phyloP scores from a whole-genome alignment of 1,284 basidiomycete species.

The Rhodofomes roseus region DNA sequence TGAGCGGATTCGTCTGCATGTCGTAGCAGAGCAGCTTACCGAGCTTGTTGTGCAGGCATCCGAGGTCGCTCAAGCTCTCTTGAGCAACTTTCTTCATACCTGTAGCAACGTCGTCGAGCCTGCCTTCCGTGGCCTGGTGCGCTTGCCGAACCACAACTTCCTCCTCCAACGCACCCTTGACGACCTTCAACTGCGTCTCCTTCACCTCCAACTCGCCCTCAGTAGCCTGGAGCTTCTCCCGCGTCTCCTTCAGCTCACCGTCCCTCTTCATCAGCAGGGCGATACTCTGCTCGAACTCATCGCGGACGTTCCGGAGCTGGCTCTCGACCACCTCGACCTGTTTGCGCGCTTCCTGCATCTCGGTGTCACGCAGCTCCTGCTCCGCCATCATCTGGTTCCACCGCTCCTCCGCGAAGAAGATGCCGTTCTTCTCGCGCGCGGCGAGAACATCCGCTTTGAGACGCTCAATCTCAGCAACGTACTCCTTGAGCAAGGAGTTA shows the following conservation, averaged over 20 bases:
- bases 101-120: slow-evolving; percentile 67
- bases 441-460: slow-evolving; percentile 90
- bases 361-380: slow-evolving; percentile 72
- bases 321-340: slow-evolving; percentile 81
- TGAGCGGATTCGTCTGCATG: slow-evolving; percentile 11
- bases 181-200: slow-evolving; percentile 51
- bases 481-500: slow-evolving; percentile 91
- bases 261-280: slow-evolving; percentile 71
- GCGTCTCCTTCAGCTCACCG: slow-evolving; percentile 68
- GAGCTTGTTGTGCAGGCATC: slow-evolving; percentile 79
- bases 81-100: slow-evolving; percentile 64
- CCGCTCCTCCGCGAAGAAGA: slow-evolving; percentile 86
- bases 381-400: slow-evolving; percentile 83
- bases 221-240: slow-evolving; percentile 53
- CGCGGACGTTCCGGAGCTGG: slow-evolving; percentile 75
- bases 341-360: slow-evolving; percentile 77
- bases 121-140: slow-evolving; percentile 72
- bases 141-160: slow-evolving; percentile 75
- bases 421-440: slow-evolving; percentile 91
- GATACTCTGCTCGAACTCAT: slow-evolving; percentile 89
- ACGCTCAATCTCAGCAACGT: slow-evolving; percentile 92
- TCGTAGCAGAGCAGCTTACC: slow-evolving; percentile 43
- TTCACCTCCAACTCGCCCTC: slow-evolving; percentile 50
- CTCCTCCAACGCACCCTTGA: slow-evolving; percentile 65
- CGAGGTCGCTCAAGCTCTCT: slow-evolving; percentile 72